Base-by-base conservation (phyloP, 1,139 yeast species). In the Yamadazyma trypodendri region DNA sequence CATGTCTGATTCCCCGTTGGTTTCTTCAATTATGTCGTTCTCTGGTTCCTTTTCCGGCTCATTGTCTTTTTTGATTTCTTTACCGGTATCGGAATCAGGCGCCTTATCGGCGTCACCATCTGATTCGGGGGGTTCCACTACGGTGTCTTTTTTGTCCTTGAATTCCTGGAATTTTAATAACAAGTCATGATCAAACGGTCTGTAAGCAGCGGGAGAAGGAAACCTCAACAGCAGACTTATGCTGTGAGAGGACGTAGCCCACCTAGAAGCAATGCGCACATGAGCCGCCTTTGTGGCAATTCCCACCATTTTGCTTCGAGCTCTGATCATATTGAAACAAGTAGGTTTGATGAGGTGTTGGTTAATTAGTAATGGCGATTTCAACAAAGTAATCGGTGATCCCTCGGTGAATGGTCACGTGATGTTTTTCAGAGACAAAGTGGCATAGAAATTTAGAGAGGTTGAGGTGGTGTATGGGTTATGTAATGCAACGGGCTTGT, bases 191-290 rank as follows among this genome's bases (percentile, higher is more conserved):
- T 41, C 41, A 28, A 41, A 34, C 9, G 48, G 48, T 23, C 34
- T 39, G 29, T 44, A 41, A 7, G 24, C 33, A 10, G 39, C 16
- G 2, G 47, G 46, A 33, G 34, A 38, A 9, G 48, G 48, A 12
- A 42, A 22, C 15, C 31, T 36, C 5, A 18, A n/a, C n/a, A n/a
- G n/a, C n/a, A n/a, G n/a, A n/a, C n/a, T n/a, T n/a, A n/a, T n/a
- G n/a, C 7, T 18, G 21, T 18, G 21, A 18, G 48, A 43, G 15
- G 51, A 43, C n/a, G 55, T 48, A 33, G 56, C 56, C 12, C 40
- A 49, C 39, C 56, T 40, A 11, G 42, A 21, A 7, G 45, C 27
- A 11, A 40, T 34, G 20, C 36, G 40, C 3, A 42, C 21, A 23
- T 36, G 35, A n/a, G 45, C 32, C n/a, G 38, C 27, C 22, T 38